Evolutionary conservation across 1,284 basidiomycete genomes (phyloP).

Genomic region (Cryptococcus sp.): DNA sequence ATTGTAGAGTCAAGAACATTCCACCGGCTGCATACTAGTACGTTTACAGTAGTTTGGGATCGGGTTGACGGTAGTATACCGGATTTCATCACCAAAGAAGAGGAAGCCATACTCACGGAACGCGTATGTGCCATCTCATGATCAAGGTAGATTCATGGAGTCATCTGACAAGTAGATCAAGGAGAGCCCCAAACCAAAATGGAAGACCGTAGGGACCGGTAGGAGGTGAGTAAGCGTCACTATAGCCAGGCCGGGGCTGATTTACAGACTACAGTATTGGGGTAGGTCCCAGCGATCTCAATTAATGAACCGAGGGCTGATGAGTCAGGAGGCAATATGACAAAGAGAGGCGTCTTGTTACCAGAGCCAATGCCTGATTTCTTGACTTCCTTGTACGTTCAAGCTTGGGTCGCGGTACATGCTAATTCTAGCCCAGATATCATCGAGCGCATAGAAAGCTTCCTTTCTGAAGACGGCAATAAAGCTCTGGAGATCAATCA

Average conservation of each 20-base stretch:
- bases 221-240: conserved; percentile 56
- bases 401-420: background rate
- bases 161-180: conserved; percentile 54
- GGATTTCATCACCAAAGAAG: conserved; percentile 70
- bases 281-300: conserved; percentile 51
- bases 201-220: conserved; percentile 71
- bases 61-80: conserved; percentile 58
- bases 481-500: conserved; percentile 59
- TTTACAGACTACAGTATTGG: conserved; percentile 65
- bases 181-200: conserved; percentile 72
- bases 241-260: conserved; percentile 2
- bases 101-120: conserved; percentile 72
- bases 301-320: conserved; percentile 1
- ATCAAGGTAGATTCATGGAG: conserved; percentile 2
- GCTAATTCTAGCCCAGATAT: conserved; percentile 62
- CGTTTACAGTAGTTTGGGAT: background rate
- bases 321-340: conserved; percentile 42
- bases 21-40: conserved; percentile 37
- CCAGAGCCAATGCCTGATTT: conserved; percentile 41
- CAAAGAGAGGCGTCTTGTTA: conserved; percentile 40
- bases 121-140: conserved; percentile 55
- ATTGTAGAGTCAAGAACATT: conserved; percentile 18
- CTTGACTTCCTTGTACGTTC: conserved; percentile 35
- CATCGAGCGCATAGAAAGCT: conserved; percentile 57
- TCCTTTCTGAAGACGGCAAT: conserved; percentile 37